Evolutionary conservation across 2,329 filamentous ascomycete species (phyloP), one percentile per base, ranked within the genome.

Genomic region (Sporothrix protearum): DNA sequence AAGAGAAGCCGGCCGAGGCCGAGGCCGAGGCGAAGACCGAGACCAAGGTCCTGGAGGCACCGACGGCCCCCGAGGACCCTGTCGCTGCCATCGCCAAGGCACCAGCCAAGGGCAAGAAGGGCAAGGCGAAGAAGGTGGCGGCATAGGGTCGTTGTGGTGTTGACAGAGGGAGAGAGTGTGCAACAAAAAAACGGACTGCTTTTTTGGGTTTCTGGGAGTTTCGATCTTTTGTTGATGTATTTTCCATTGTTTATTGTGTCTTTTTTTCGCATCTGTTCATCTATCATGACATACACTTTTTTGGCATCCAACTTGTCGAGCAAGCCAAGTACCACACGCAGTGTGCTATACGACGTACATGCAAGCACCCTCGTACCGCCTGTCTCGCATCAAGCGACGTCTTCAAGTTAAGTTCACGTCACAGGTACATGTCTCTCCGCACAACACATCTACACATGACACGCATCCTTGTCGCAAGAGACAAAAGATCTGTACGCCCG

Each of bases 401-500:
- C 33, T 36, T 36, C 33, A 36, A 16, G 28, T 59, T 14, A n/a
- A n/a, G n/a, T 45, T 45, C 28, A 30, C 14, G 16, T 33, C 28
- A 33, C 53, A 2, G 28, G 28, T 33, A 4, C 16, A 10, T 10
- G 7, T 4, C 33, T 8, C 39, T 10, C 36, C 14, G 28, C 53
- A 16, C 53, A 2, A 25, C 25, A 57, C 25, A 22, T 59, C 19
- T 5, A n/a, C 55, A 5, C 2, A 1, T 6, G 30, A 12, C 25
- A 39, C 8, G 33, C 7, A 61, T 47, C 2, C 6, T 42, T 10
- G 10, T 8, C 6, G 42, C 19, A 61, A 3, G 2, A 33, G n/a
- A 4, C n/a, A 28, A 28, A 7, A 47, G 30, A 16, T 42, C 85
- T 88, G 85, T 88, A 79, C 83, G 86, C 86, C 80, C 86, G 86